phyloP scores from a whole-genome alignment of 805 yeast genomes.

The Cyberlindnera japonica region DNA sequence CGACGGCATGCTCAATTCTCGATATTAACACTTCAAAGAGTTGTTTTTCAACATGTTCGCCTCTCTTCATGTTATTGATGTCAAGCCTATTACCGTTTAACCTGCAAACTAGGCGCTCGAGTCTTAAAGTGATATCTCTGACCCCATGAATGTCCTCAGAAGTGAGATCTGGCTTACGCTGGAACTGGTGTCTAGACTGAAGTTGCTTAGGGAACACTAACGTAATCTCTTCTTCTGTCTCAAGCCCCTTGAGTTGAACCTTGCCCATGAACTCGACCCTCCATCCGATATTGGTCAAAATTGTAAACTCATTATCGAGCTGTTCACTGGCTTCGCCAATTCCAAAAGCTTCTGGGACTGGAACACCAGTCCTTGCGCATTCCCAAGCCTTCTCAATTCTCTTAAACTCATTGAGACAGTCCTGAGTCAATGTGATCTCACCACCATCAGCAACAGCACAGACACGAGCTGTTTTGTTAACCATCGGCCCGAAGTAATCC shows the following conservation, averaged over 20 bases:
- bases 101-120: constrained; percentile 55
- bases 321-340: constrained; percentile 47
- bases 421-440: constrained; percentile 84
- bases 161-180: constrained; percentile 32
- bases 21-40: constrained; percentile 64
- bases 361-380: constrained; percentile 16
- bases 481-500: constrained; percentile 99
- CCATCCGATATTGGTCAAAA: constrained; percentile 69
- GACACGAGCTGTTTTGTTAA: constrained; percentile 89
- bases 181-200: constrained; percentile 52
- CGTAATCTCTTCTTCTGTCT: constrained; percentile 85
- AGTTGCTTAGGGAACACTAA: constrained; percentile 69
- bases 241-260: constrained; percentile 87
- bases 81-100: constrained; percentile 40
- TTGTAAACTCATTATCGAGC: constrained; percentile 60
- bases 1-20: constrained; percentile 60
- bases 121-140: constrained; percentile 49
- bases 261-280: constrained; percentile 71
- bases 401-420: constrained; percentile 69
- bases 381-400: constrained; percentile 38
- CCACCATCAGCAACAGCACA: constrained; percentile 98
- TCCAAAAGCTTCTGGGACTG: constrained; percentile 40
- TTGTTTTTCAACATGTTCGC: constrained; percentile 42
- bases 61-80: constrained; percentile 24
- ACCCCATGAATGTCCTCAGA: constrained; percentile 46